A percentile compares a stretch with the other conserved stretches of the same genome.
phyloP scores from a whole-genome alignment of 2,329 filamentous ascomycete species.

The Juglanconis oblonga region DNA sequence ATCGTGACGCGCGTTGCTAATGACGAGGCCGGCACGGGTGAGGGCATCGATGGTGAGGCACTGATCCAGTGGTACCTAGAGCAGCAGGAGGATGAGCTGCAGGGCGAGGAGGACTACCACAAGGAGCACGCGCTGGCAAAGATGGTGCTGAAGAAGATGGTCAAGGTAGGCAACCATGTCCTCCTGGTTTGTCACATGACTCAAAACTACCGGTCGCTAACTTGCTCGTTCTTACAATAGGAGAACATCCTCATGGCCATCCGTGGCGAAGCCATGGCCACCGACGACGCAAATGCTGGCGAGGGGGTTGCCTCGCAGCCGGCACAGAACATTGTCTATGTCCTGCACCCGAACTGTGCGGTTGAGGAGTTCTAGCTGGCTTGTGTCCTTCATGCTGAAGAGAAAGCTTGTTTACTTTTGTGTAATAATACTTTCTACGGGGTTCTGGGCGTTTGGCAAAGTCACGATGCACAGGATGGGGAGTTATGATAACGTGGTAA shows the following conservation, averaged over 20 bases:
- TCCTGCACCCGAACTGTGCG: conserved; percentile 91
- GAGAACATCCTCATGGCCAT: conserved; percentile 88
- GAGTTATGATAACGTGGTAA: conserved; percentile 8
- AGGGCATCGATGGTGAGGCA: conserved; percentile 81
- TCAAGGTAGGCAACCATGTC: conserved; percentile 66
- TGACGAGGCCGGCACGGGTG: conserved; percentile 71
- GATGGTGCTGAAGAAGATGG: conserved; percentile 93
- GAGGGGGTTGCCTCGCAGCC: conserved; percentile 40
- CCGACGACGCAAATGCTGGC: conserved; percentile 39
- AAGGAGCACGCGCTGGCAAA: conserved; percentile 68
- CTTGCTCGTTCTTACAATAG: conserved; percentile 40
- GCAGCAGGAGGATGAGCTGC: conserved; percentile 79
- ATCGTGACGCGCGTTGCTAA: conserved; percentile 81
- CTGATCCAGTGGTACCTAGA: conserved; percentile 89
- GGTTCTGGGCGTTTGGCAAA: conserved; percentile 4
- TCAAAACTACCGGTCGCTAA: conserved; percentile 24
- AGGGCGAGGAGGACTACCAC: conserved; percentile 77
- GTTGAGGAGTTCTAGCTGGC: conserved; percentile 59
- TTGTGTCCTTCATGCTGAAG: neutral
- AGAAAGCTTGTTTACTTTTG: neutral
- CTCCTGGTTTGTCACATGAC: neutral
- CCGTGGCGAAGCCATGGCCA: conserved; percentile 56
- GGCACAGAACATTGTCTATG: conserved; percentile 65
- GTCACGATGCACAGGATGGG: neutral
- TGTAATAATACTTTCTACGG: neutral